Percentiles rank a stretch among this genome's conserved stretches.
These are phyloP conservation scores for Castanea mollissima DNA, from an alignment of 306 rosid genomes.

Conservation along the genomic window DNA sequence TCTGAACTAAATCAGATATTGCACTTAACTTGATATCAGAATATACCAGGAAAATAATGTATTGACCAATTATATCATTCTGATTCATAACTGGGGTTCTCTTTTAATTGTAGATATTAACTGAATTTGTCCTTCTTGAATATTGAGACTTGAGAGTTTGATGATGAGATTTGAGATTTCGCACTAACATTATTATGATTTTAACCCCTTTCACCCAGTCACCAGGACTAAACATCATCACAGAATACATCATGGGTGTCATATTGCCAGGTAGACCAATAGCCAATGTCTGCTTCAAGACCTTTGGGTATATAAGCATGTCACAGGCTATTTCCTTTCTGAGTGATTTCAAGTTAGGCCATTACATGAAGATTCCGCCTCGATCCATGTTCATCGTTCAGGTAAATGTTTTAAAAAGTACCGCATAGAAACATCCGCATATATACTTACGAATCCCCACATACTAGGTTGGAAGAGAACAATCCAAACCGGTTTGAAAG, in stretches of 20 bases:
- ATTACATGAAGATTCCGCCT: slow-evolving; percentile 90
- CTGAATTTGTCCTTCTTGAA: too few species aligned
- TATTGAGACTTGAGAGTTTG: too few species aligned
- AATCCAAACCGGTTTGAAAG: too few species aligned
- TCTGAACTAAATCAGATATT: not conserved
- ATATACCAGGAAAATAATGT: too few species aligned
- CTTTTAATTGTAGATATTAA: too few species aligned
- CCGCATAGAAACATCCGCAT: too few species aligned
- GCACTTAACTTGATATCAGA: not conserved
- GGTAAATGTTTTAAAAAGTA: slow-evolving; percentile 27
- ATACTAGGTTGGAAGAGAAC: too few species aligned
- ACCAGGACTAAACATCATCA: slow-evolving; percentile 72
- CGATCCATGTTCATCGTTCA: slow-evolving; percentile 83
- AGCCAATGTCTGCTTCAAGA: slow-evolving; percentile 89
- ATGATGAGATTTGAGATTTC: too few species aligned
- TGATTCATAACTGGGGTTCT: too few species aligned
- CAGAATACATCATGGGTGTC: slow-evolving; percentile 75
- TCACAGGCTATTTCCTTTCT: slow-evolving; percentile 85
- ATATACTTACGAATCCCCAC: too few species aligned
- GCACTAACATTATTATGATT: not conserved
- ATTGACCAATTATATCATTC: too few species aligned
- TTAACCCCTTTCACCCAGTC: slow-evolving; percentile 29
- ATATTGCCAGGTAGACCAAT: slow-evolving; percentile 73
- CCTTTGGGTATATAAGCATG: slow-evolving; percentile 76
- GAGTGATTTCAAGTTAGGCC: slow-evolving; percentile 81